Percentiles rank a stretch among this genome's conserved stretches.
Evolutionary conservation across 805 yeast species (phyloP).

Genomic region (Barnettozyma wickerhamii): DNA sequence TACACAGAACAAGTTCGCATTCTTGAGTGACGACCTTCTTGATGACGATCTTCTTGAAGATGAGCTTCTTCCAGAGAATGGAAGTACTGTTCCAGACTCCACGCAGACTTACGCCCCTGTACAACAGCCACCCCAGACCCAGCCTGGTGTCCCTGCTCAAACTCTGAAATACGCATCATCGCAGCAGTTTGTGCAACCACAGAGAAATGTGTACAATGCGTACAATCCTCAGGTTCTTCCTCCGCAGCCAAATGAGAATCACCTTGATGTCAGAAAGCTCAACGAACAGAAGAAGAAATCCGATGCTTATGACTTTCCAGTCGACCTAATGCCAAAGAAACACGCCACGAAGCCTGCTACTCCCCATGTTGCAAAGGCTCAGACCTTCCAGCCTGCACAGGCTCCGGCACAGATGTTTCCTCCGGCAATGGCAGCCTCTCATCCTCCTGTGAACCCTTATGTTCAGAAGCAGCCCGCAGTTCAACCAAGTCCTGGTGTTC

Average conservation of each 20-base stretch:
- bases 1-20: slow-evolving; percentile 12
- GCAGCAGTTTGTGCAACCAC: background rate
- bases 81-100: no score
- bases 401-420: no score
- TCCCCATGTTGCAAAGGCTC: slow-evolving; percentile 5
- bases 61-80: no score
- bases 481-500: background rate
- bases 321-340: slow-evolving; percentile 42
- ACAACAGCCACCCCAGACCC: slow-evolving; percentile 7
- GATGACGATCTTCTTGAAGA: slow-evolving; percentile 30
- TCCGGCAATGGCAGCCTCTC: no score
- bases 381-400: background rate
- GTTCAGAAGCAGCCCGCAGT: background rate
- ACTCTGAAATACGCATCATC: no score
- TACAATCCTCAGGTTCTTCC: slow-evolving; percentile 1
- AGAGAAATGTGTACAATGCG: background rate
- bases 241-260: slow-evolving; percentile 2
- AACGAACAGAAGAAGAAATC: slow-evolving; percentile 52
- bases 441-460: slow-evolving; percentile 1
- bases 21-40: slow-evolving; percentile 16
- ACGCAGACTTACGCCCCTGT: slow-evolving; percentile 6
- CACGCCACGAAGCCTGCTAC: slow-evolving; percentile 6
- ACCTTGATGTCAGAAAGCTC: slow-evolving; percentile 29
- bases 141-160: no score
- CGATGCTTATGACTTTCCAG: slow-evolving; percentile 78